Evolutionary conservation across 2,329 filamentous ascomycete species (phyloP), one percentile per base, ranked within the genome.

Genomic region (Diaporthe humulicola): DNA sequence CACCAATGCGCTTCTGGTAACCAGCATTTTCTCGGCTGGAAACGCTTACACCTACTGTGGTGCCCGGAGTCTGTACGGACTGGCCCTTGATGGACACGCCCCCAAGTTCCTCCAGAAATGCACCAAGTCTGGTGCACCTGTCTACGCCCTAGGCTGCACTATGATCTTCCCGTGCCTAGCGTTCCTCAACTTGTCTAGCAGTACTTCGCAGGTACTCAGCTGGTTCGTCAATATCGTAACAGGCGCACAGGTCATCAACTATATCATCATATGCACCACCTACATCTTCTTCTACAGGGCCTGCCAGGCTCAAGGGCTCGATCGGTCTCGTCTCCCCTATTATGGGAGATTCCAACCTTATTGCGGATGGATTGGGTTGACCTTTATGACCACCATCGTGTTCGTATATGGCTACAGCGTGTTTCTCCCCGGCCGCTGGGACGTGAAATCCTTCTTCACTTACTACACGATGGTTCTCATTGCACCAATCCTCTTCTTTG

Each of bases 261-360:
- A 90, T 81, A 86, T 93, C 74, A 86, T 89, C 80, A 76, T 76
- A 38, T 70, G 70, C n/a, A 33, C 73, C 2, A 76, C 75, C 0
- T 76, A 76, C 42, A n/a, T 76, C 12, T 76, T 76, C 60, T 76
- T 76, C 58, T 73, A 73, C 73, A 67, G 73, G 36, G 75, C 75
- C 14, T 60, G 75, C 19, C 28, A 36, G 10, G 73, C 48, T 4
- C 75, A 76, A 48, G 75, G 73, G 36, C 22, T 73, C 58, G 73
- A 75, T 81, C 89, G 91, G 75, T 83, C 81, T 14, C 83, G 82
- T 0, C 83, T 92, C n/a, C 90, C 91, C 0, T 93, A 93, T 83
- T 85, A 81, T 50, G 91, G 89, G n/a, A 88, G 84, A 70, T 87
- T 90, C 80, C 90, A 92, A 80, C 90, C 91, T 0, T 92, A 89